phyloP scores from a whole-genome alignment of 2,329 filamentous ascomycete genomes.

The Decorospora gaudefroyi region DNA sequence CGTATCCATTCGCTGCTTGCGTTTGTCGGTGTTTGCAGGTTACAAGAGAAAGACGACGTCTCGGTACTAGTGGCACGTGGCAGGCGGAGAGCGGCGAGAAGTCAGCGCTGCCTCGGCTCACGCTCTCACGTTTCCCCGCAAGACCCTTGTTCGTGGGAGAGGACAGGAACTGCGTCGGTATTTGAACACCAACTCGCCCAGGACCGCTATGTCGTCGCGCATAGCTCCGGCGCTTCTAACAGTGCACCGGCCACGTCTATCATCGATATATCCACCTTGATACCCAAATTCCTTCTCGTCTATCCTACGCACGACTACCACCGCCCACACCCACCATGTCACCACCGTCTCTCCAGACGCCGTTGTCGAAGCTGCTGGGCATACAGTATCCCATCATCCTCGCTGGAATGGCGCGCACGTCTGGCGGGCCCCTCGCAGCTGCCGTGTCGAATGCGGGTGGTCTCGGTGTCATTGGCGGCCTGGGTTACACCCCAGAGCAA shows the following conservation, averaged over 20 bases:
- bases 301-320: neutral
- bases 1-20: no score
- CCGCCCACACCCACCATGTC: constrained; percentile 32
- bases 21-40: no score
- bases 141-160: constrained; percentile 19
- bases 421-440: constrained; percentile 47
- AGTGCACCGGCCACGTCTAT: neutral
- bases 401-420: constrained; percentile 87
- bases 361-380: constrained; percentile 63
- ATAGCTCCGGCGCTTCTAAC: constrained; percentile 2
- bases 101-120: constrained; percentile 27
- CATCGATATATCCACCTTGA: constrained; percentile 5
- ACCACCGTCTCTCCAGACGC: constrained; percentile 43
- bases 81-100: no score
- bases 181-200: constrained; percentile 34
- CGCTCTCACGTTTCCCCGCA: constrained; percentile 21
- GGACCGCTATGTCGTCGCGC: constrained; percentile 22
- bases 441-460: constrained; percentile 78
- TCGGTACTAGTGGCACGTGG: no score
- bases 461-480: constrained; percentile 62
- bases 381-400: constrained; percentile 90
- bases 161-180: constrained; percentile 25
- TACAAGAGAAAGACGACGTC: no score
- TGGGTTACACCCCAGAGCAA: constrained; percentile 63
- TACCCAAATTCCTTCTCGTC: neutral